Evolutionary conservation across 352 stramenopile genomes (phyloP).

Genomic region (Globisporangium abappressorium): DNA sequence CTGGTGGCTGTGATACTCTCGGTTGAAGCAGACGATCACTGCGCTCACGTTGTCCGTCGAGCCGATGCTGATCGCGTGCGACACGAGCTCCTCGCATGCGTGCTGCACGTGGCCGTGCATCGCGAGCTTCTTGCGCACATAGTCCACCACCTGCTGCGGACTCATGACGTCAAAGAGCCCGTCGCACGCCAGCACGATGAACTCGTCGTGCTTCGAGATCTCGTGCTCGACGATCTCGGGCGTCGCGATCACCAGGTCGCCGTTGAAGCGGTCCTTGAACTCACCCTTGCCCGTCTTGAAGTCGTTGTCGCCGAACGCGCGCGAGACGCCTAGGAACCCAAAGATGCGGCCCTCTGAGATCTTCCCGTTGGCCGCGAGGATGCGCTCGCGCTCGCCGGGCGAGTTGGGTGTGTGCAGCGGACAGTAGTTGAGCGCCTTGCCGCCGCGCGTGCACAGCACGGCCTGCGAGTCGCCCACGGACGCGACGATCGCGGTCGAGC

Average conservation of each 20-base stretch:
- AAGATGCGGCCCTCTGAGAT: constrained; percentile 86
- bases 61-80: constrained; percentile 73
- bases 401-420: constrained; percentile 66
- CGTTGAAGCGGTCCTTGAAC: constrained; percentile 81
- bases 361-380: constrained; percentile 76
- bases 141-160: constrained; percentile 79
- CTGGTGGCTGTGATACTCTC: constrained; percentile 15
- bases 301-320: constrained; percentile 83
- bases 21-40: constrained; percentile 78
- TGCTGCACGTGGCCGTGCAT: constrained; percentile 75
- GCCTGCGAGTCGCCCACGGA: constrained; percentile 82
- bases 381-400: constrained; percentile 71
- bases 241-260: constrained; percentile 69
- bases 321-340: constrained; percentile 74
- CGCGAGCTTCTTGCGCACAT: constrained; percentile 67
- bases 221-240: constrained; percentile 63
- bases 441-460: constrained; percentile 56
- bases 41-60: constrained; percentile 84
- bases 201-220: constrained; percentile 64
- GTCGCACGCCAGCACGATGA: constrained; percentile 80
- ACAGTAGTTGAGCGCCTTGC: constrained; percentile 55
- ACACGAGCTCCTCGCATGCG: constrained; percentile 78
- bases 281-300: constrained; percentile 83
- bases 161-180: constrained; percentile 86
- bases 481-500: constrained; percentile 48